phyloP scores from a whole-genome alignment of 2,329 filamentous ascomycete species.

The Thielaviopsis euricoi region DNA sequence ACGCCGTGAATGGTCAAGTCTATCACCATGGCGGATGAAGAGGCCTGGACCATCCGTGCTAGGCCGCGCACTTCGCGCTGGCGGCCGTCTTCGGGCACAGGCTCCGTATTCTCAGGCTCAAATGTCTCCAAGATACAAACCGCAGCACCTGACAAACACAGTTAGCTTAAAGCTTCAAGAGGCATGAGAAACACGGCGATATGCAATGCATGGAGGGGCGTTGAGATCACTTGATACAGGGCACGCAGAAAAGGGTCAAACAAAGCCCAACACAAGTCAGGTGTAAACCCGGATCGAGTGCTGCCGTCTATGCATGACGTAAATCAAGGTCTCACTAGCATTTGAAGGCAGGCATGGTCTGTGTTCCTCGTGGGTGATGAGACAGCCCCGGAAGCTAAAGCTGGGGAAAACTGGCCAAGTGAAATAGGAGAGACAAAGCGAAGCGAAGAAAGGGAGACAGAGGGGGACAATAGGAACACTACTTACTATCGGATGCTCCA shows the following conservation, averaged over 20 bases:
- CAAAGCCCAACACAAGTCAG: background rate
- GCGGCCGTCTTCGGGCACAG: constrained; percentile 21
- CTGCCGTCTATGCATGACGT: background rate
- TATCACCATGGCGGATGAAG: constrained; percentile 59
- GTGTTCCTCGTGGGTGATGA: background rate
- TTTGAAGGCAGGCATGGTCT: background rate
- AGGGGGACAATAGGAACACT: background rate
- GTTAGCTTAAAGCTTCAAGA: background rate
- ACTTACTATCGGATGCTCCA: constrained; percentile 62
- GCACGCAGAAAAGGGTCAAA: background rate
- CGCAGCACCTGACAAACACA: constrained; percentile 44
- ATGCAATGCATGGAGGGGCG: background rate
- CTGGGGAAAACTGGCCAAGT: background rate
- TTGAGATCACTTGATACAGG: background rate
- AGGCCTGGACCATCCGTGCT: constrained; percentile 85
- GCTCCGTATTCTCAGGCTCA: constrained; percentile 38
- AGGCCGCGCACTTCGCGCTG: constrained; percentile 60
- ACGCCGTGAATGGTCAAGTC: constrained; percentile 79
- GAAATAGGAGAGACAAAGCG: background rate
- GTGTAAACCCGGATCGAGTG: background rate
- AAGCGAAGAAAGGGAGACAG: background rate
- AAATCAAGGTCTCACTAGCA: background rate
- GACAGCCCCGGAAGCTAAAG: background rate
- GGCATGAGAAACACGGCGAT: background rate
- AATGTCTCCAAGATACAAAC: constrained; percentile 91